These are phyloP conservation scores for Acanthamoeba castellanii DNA, from an alignment of 208 protist species.

Conservation along the genomic window DNA sequence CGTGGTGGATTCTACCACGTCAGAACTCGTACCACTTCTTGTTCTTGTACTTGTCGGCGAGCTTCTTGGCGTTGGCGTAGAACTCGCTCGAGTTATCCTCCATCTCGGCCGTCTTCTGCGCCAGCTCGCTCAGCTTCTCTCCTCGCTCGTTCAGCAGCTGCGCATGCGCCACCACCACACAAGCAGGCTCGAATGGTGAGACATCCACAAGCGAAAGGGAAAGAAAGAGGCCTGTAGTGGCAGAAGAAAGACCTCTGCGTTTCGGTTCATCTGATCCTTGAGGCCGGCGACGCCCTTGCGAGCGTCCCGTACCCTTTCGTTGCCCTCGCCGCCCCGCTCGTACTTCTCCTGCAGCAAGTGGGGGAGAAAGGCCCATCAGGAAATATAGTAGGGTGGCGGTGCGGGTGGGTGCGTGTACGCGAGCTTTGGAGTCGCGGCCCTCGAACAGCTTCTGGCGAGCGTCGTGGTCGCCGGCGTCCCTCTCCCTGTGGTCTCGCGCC, in stretches of 20 bases:
- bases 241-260: slow-evolving; percentile 17
- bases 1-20: too few relatives aligned
- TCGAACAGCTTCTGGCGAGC: slow-evolving; percentile 40
- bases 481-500: not conserved
- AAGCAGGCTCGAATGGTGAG: too few relatives aligned
- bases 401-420: not conserved
- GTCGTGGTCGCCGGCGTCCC: not conserved
- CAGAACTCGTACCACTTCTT: slow-evolving; percentile 71
- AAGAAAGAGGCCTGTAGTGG: too few relatives aligned
- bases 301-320: slow-evolving; percentile 4
- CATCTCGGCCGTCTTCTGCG: slow-evolving; percentile 31
- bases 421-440: slow-evolving; percentile 23
- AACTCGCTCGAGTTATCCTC: slow-evolving; percentile 42
- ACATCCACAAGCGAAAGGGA: not conserved
- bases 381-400: not conserved
- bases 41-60: slow-evolving; percentile 64
- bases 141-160: slow-evolving; percentile 57
- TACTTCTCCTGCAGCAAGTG: not conserved
- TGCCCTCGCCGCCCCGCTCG: slow-evolving; percentile 3
- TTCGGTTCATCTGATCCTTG: slow-evolving; percentile 50
- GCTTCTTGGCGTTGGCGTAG: slow-evolving; percentile 40
- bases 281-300: slow-evolving; percentile 17
- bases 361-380: not conserved
- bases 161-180: too few relatives aligned
- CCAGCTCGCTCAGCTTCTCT: slow-evolving; percentile 55